phyloP scores from a whole-genome alignment of 2,329 filamentous ascomycete species.

The Sordariomycetes sp. region DNA sequence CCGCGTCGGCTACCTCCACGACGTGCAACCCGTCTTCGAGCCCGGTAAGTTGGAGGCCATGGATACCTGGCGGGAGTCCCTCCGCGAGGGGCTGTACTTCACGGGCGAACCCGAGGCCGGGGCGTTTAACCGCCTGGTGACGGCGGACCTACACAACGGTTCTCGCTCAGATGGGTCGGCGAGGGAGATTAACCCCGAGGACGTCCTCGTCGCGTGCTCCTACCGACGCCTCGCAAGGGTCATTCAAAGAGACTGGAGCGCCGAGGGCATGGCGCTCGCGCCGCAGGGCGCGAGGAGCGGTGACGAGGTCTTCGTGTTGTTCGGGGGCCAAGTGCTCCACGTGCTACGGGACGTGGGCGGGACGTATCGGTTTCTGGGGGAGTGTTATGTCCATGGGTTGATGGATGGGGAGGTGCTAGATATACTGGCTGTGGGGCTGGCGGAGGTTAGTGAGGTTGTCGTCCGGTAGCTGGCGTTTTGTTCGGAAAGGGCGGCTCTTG shows the following conservation, averaged over 20 bases:
- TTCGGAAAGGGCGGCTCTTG: not conserved
- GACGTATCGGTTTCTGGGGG: slow-evolving; percentile 11
- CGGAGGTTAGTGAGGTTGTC: slow-evolving; percentile 6
- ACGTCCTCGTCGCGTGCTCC: slow-evolving; percentile 7
- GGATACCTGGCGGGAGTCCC: slow-evolving; percentile 5
- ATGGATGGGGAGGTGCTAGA: slow-evolving; percentile 13
- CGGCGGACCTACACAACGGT: slow-evolving; percentile 6
- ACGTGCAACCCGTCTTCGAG: slow-evolving; percentile 7
- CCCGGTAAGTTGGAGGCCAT: slow-evolving; percentile 4
- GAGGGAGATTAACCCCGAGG: not conserved
- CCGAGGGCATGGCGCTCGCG: slow-evolving; percentile 8
- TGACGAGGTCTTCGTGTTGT: slow-evolving; percentile 10
- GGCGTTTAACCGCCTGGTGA: slow-evolving; percentile 7
- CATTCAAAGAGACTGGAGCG: slow-evolving; percentile 8
- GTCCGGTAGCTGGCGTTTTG: slow-evolving; percentile 2
- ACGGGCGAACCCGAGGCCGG: slow-evolving; percentile 9
- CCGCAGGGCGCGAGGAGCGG: slow-evolving; percentile 7
- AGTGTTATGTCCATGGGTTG: slow-evolving; percentile 13
- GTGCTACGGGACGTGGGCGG: slow-evolving; percentile 8
- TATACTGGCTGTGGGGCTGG: slow-evolving; percentile 7
- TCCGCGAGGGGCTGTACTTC: slow-evolving; percentile 6
- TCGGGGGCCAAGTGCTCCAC: slow-evolving; percentile 11
- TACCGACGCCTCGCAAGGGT: slow-evolving; percentile 7
- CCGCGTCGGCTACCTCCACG: slow-evolving; percentile 9
- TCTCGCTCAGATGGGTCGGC: not conserved